Conservation (phyloP, 768 basidiomycete genomes). For the Boletus sensibilis region DNA sequence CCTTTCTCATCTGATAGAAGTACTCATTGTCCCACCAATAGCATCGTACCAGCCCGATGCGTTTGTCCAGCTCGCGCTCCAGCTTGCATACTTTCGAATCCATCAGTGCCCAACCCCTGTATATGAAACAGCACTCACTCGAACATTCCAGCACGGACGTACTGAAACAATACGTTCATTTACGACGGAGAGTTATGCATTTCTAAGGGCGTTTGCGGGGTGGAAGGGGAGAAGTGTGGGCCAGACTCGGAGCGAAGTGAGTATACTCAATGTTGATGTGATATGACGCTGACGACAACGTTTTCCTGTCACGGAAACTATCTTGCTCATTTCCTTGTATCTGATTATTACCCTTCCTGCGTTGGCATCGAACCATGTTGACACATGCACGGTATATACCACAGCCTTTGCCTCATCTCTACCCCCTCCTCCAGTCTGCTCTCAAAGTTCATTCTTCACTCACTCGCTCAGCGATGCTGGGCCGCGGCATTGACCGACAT, state of each 20-base stretch:
- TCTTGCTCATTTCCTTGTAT: conserved; percentile 28
- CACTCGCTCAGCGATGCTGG: conserved; percentile 75
- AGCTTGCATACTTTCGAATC: conserved; percentile 85
- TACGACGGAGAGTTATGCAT: conserved; percentile 68
- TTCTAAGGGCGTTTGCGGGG: conserved; percentile 31
- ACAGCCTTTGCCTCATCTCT: conserved; percentile 29
- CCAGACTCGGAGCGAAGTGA: conserved; percentile 10
- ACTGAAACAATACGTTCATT: conserved; percentile 87
- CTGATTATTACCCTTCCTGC: not conserved
- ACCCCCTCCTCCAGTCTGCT: conserved; percentile 61
- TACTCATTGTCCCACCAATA: conserved; percentile 21
- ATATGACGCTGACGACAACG: not conserved
- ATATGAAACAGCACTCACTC: conserved; percentile 90
- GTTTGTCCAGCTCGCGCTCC: conserved; percentile 87
- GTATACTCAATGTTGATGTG: not conserved
- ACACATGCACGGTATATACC: not conserved
- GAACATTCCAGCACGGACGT: conserved; percentile 81
- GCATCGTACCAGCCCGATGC: conserved; percentile 70
- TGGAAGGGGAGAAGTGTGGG: conserved; percentile 16
- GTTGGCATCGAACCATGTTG: not conserved
- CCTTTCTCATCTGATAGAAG: not conserved
- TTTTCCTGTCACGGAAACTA: conserved; percentile 1
- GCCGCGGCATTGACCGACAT: conserved; percentile 87
- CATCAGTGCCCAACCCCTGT: conserved; percentile 80
- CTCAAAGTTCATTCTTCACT: conserved; percentile 67